A percentile compares a stretch with the other conserved stretches of the same genome.
Conservation (phyloP, 176 grass and related monocot species). For the Olyra latifolia region DNA sequence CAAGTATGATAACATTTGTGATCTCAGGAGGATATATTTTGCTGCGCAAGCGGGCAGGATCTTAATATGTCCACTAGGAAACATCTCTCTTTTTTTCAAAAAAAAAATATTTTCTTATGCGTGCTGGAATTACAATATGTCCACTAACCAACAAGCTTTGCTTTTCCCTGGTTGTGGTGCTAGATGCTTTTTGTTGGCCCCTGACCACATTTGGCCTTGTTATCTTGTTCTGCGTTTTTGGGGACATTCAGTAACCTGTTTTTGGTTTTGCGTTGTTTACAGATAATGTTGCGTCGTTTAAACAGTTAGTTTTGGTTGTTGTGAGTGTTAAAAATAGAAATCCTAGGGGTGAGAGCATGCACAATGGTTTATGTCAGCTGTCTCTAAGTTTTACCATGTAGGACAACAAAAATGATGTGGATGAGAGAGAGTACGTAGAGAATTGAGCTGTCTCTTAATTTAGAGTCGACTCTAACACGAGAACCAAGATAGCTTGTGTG, state of each 20-base stretch:
- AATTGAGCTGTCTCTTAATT: no score
- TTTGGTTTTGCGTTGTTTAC: not conserved
- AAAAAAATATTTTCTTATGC: not conserved
- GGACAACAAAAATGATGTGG: no score
- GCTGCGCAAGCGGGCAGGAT: not conserved
- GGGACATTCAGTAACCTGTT: not conserved
- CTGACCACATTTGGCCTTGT: not conserved
- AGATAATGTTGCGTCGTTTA: not conserved
- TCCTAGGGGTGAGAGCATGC: not conserved
- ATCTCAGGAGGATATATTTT: not conserved
- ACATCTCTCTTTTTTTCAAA: not conserved
- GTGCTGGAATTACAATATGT: constrained; percentile 9
- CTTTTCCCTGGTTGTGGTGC: not conserved
- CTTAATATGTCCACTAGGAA: constrained; percentile 25
- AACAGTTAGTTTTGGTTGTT: not conserved
- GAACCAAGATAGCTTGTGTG: no score
- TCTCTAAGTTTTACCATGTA: no score
- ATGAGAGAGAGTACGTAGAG: no score
- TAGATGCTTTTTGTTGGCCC: constrained; percentile 13
- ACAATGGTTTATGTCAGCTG: no score
- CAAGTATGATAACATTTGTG: not conserved
- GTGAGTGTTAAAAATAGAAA: not conserved
- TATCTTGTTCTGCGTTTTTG: not conserved
- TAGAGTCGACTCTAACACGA: no score
- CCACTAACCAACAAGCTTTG: constrained; percentile 19